Percentiles rank a stretch among this genome's conserved stretches.
These are phyloP conservation scores for Trypanosoma theileri DNA, from an alignment of 208 protist genomes.

Conservation along the genomic window DNA sequence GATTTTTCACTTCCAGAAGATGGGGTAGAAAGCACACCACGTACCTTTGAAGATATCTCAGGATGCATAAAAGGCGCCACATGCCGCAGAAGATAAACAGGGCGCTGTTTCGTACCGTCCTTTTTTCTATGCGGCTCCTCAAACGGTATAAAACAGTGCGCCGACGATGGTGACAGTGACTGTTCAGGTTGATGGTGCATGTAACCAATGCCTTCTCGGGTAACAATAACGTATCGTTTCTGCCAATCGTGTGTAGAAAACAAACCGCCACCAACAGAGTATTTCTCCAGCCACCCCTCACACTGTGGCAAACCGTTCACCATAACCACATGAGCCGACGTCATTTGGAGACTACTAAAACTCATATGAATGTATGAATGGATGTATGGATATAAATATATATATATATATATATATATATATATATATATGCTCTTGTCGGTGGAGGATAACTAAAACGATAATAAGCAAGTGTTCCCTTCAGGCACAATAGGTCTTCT, in stretches of 20 bases:
- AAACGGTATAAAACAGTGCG: slow-evolving; percentile 51
- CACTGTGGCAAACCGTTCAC: slow-evolving; percentile 29
- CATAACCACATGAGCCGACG: not conserved
- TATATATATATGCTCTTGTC: not conserved
- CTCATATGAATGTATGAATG: too few relatives aligned
- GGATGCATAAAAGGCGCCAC: slow-evolving; percentile 45
- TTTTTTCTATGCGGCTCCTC: not conserved
- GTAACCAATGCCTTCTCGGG: slow-evolving; percentile 50
- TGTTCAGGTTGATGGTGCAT: slow-evolving; percentile 27
- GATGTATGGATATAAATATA: not conserved
- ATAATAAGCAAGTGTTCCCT: not conserved
- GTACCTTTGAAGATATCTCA: slow-evolving; percentile 28
- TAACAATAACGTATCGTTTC: slow-evolving; percentile 45
- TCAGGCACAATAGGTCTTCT: too few relatives aligned
- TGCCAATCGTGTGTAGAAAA: slow-evolving; percentile 50
- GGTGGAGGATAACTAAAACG: not conserved
- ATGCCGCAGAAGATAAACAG: slow-evolving; percentile 57
- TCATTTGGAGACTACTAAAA: not conserved
- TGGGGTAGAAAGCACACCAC: slow-evolving; percentile 13
- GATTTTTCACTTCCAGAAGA: not conserved
- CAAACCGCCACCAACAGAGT: slow-evolving; percentile 41
- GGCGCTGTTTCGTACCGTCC: slow-evolving; percentile 31
- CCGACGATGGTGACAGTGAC: slow-evolving; percentile 7
- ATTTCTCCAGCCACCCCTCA: slow-evolving; percentile 72
- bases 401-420: slow-evolving; percentile 3